A percentile compares a stretch with the other conserved stretches of the same genome.
phyloP scores from a whole-genome alignment of 768 basidiomycete species.

The Chalciporus pseudorubinellus region DNA sequence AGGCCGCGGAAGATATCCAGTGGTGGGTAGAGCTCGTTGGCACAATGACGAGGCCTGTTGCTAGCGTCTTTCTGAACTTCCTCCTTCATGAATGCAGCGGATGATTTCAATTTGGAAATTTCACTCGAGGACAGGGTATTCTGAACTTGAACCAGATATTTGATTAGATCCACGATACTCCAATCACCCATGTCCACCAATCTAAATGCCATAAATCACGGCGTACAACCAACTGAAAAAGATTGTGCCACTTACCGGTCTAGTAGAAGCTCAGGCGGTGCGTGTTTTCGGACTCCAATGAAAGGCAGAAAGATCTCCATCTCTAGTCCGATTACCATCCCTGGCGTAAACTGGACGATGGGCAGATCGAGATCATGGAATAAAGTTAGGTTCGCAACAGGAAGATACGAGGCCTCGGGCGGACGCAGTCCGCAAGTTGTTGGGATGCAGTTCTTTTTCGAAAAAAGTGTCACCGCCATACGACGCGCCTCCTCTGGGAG shows the following conservation, averaged over 20 bases:
- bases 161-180: slow-evolving; percentile 1
- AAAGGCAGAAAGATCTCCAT: neutral
- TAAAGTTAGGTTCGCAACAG: slow-evolving; percentile 62
- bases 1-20: too few relatives aligned
- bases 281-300: neutral
- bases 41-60: too few relatives aligned
- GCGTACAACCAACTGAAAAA: neutral
- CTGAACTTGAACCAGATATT: slow-evolving; percentile 3
- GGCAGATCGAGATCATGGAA: slow-evolving; percentile 64
- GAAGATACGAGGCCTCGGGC: slow-evolving; percentile 74
- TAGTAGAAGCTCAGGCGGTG: neutral
- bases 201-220: neutral
- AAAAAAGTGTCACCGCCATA: slow-evolving; percentile 38
- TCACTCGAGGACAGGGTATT: neutral
- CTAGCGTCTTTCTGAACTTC: too few relatives aligned
- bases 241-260: neutral
- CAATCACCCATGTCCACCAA: slow-evolving; percentile 6
- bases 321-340: neutral
- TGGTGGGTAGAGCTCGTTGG: too few relatives aligned
- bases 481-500: slow-evolving; percentile 41
- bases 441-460: slow-evolving; percentile 44
- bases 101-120: neutral
- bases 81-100: too few relatives aligned
- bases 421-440: slow-evolving; percentile 56
- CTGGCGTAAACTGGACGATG: neutral